Percentiles rank a stretch among this genome's conserved stretches.
Conservation (phyloP, 2,329 filamentous ascomycete species). For the Pyrenophora graminea region DNA sequence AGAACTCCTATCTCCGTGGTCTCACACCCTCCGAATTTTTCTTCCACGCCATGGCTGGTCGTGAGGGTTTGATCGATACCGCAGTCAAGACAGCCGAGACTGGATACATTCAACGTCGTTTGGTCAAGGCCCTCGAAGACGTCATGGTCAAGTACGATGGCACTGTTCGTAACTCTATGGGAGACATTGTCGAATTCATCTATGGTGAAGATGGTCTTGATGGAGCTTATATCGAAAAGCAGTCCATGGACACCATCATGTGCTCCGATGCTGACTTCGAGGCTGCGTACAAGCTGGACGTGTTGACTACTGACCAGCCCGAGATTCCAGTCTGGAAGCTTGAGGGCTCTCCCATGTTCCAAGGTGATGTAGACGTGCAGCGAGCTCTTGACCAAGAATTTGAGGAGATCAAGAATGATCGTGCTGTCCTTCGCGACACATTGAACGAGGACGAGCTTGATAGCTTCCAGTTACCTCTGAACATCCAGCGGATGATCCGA, state of each 20-base stretch:
- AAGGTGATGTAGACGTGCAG: slow-evolving; percentile 86
- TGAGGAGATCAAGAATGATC: slow-evolving; percentile 75
- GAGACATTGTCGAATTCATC: slow-evolving; percentile 94
- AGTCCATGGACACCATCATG: slow-evolving; percentile 83
- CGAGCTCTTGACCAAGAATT: slow-evolving; percentile 86
- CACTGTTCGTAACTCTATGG: slow-evolving; percentile 93
- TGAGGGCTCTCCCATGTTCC: slow-evolving; percentile 84
- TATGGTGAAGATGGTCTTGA: slow-evolving; percentile 98
- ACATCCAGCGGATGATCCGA: slow-evolving; percentile 87
- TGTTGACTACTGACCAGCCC: slow-evolving; percentile 73
- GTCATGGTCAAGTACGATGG: slow-evolving; percentile 97
- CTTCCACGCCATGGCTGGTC: slow-evolving; percentile 99
- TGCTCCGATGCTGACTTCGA: slow-evolving; percentile 79
- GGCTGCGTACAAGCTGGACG: slow-evolving; percentile 80
- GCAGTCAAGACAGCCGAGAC: slow-evolving; percentile 99
- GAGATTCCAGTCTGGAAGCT: slow-evolving; percentile 71
- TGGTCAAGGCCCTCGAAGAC: slow-evolving; percentile 97
- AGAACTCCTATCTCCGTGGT: slow-evolving; percentile 97
- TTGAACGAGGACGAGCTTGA: slow-evolving; percentile 73
- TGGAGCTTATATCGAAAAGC: slow-evolving; percentile 90
- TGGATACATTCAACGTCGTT: slow-evolving; percentile 96
- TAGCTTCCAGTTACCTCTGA: slow-evolving; percentile 88
- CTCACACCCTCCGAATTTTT: slow-evolving; percentile 96
- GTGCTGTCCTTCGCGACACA: slow-evolving; percentile 72
- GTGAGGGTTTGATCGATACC: slow-evolving; percentile 99